Evolutionary conservation across 2,329 filamentous ascomycete genomes (phyloP).

Genomic region (Tetracladium maxilliforme): DNA sequence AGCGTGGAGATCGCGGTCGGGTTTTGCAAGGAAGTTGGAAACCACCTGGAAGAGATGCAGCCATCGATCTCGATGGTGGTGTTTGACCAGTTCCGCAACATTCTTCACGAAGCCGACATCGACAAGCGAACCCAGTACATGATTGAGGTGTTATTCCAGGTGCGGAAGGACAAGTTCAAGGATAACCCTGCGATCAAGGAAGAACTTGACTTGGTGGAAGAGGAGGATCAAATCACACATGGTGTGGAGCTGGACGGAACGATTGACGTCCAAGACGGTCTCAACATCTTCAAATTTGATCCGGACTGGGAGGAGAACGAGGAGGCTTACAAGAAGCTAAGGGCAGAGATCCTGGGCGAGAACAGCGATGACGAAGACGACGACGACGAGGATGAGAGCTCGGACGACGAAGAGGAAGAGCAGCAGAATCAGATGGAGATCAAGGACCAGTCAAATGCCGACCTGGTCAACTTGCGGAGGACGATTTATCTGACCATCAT

Average conservation of each 20-base stretch:
- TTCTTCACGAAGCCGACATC: constrained; percentile 91
- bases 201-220: constrained; percentile 88
- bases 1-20: constrained; percentile 95
- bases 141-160: constrained; percentile 95
- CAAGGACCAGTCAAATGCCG: constrained; percentile 93
- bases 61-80: constrained; percentile 74
- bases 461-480: constrained; percentile 81
- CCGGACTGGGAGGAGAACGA: constrained; percentile 82
- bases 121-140: constrained; percentile 98
- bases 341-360: constrained; percentile 88
- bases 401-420: constrained; percentile 57
- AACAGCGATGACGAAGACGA: constrained; percentile 67
- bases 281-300: constrained; percentile 96
- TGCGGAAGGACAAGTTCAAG: constrained; percentile 92
- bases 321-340: constrained; percentile 75
- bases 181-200: constrained; percentile 84
- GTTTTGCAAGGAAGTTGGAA: constrained; percentile 81
- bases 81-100: constrained; percentile 91
- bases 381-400: constrained; percentile 48
- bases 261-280: constrained; percentile 67
- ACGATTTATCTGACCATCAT: constrained; percentile 97
- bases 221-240: constrained; percentile 97
- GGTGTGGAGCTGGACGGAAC: constrained; percentile 68
- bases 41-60: constrained; percentile 93
- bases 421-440: constrained; percentile 82